phyloP scores from a whole-genome alignment of 2,329 filamentous ascomycete genomes.

The Pseudocercospora ulei region DNA sequence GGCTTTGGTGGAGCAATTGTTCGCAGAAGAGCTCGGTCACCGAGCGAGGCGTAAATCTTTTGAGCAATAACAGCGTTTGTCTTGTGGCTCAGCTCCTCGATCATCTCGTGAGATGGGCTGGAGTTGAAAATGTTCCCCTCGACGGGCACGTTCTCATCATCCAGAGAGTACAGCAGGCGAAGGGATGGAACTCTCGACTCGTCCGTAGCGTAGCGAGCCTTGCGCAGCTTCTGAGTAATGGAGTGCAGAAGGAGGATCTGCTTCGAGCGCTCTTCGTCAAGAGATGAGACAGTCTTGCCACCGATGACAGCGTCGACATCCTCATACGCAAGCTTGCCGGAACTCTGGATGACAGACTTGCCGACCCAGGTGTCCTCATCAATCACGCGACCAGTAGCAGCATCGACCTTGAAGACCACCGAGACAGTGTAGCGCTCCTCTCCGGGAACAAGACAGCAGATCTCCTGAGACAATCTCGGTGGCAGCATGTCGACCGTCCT shows the following conservation, averaged over 20 bases:
- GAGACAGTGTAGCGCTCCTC: constrained; percentile 85
- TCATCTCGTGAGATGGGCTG: constrained; percentile 76
- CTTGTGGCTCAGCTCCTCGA: constrained; percentile 91
- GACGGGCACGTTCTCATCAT: constrained; percentile 95
- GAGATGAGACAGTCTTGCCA: constrained; percentile 47
- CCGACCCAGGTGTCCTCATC: constrained; percentile 91
- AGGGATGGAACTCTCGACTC: constrained; percentile 74
- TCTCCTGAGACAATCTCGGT: constrained; percentile 69
- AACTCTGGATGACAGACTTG: constrained; percentile 85
- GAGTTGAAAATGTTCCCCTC: constrained; percentile 95
- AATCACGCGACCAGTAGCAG: constrained; percentile 63
- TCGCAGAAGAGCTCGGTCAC: constrained; percentile 85
- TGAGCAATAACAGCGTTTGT: constrained; percentile 83
- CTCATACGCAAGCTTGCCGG: constrained; percentile 70
- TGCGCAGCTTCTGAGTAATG: constrained; percentile 81
- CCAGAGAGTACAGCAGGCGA: constrained; percentile 81
- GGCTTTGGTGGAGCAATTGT: constrained; percentile 77
- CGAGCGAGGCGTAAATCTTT: constrained; percentile 65
- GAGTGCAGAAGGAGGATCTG: constrained; percentile 71
- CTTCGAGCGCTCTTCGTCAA: constrained; percentile 58
- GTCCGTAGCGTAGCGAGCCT: constrained; percentile 66
- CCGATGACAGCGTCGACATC: constrained; percentile 76
- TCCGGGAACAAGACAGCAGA: constrained; percentile 79
- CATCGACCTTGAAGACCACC: constrained; percentile 84
- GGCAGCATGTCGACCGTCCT: constrained; percentile 80